Evolutionary conservation across 2,329 filamentous ascomycete species (phyloP).

Genomic region (Pyrenochaeta sp.): DNA sequence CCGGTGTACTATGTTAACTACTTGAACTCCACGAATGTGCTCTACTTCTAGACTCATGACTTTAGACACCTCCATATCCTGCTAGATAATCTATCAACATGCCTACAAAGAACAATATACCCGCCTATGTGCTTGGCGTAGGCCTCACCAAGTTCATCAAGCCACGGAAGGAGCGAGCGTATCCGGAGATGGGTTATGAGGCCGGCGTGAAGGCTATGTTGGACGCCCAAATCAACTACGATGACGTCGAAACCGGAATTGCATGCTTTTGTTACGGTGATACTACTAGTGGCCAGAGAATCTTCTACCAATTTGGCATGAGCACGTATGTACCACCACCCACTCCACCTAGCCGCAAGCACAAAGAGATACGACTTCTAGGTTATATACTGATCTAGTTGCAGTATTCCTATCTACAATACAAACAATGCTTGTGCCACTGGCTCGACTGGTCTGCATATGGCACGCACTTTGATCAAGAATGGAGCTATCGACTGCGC

Average conservation of each 20-base stretch:
- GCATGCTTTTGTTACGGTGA: constrained; percentile 98
- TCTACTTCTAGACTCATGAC: neutral
- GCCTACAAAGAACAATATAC: constrained; percentile 43
- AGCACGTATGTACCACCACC: constrained; percentile 59
- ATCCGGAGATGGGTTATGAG: constrained; percentile 92
- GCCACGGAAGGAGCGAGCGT: constrained; percentile 88
- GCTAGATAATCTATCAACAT: constrained; percentile 20
- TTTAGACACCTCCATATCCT: neutral
- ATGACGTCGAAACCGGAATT: constrained; percentile 91
- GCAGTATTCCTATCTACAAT: constrained; percentile 87
- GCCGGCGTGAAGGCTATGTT: constrained; percentile 86
- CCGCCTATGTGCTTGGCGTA: constrained; percentile 88
- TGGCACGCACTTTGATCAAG: constrained; percentile 79
- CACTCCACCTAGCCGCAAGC: neutral
- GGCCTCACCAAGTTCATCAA: constrained; percentile 99
- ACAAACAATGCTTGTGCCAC: constrained; percentile 99
- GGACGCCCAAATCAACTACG: constrained; percentile 88
- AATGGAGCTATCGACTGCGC: constrained; percentile 85
- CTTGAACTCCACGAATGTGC: neutral
- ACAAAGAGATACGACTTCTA: neutral
- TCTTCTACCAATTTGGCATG: constrained; percentile 99
- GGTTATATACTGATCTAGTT: constrained; percentile 39
- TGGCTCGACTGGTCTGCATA: constrained; percentile 83
- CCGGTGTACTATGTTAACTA: neutral
- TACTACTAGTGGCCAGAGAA: constrained; percentile 89